A percentile compares a stretch with the other conserved stretches of the same genome.
Evolutionary conservation across 1,139 yeast genomes (phyloP).

Genomic region (Zygosaccharomyces sapae): DNA sequence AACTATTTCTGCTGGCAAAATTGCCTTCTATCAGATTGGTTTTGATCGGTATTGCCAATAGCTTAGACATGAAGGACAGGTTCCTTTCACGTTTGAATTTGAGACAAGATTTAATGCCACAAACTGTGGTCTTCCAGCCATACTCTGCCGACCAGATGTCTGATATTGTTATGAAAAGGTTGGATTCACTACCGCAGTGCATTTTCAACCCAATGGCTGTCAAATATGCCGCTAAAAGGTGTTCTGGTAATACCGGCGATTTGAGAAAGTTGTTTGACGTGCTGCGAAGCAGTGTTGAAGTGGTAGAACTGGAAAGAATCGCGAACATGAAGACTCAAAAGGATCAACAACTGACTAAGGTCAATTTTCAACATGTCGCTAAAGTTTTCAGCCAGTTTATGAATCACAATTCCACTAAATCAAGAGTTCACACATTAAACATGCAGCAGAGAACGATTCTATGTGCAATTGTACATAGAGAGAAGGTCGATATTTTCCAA

Average conservation of each 20-base stretch:
- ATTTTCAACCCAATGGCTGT: slow-evolving; percentile 81
- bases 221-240: slow-evolving; percentile 76
- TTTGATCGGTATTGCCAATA: slow-evolving; percentile 85
- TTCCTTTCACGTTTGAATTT: slow-evolving; percentile 75
- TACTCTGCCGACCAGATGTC: slow-evolving; percentile 76
- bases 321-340: slow-evolving; percentile 35
- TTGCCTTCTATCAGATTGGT: slow-evolving; percentile 43
- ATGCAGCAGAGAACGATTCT: slow-evolving; percentile 75
- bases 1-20: slow-evolving; percentile 70
- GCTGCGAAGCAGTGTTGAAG: slow-evolving; percentile 72
- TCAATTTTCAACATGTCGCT: slow-evolving; percentile 73
- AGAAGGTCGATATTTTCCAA: slow-evolving; percentile 34
- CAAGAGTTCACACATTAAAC: slow-evolving; percentile 55
- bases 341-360: slow-evolving; percentile 40
- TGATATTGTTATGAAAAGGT: slow-evolving; percentile 53
- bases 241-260: slow-evolving; percentile 89
- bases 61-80: slow-evolving; percentile 84
- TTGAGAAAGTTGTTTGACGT: slow-evolving; percentile 87
- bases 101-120: slow-evolving; percentile 60
- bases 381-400: slow-evolving; percentile 61
- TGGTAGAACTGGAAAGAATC: slow-evolving; percentile 49
- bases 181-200: slow-evolving; percentile 37
- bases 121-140: slow-evolving; percentile 71
- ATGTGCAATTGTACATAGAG: slow-evolving; percentile 55
- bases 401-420: slow-evolving; percentile 44